A percentile compares a stretch with the other conserved stretches of the same genome.
Conservation (phyloP, 2,329 filamentous ascomycete species). For the Cladosporium sp. region DNA sequence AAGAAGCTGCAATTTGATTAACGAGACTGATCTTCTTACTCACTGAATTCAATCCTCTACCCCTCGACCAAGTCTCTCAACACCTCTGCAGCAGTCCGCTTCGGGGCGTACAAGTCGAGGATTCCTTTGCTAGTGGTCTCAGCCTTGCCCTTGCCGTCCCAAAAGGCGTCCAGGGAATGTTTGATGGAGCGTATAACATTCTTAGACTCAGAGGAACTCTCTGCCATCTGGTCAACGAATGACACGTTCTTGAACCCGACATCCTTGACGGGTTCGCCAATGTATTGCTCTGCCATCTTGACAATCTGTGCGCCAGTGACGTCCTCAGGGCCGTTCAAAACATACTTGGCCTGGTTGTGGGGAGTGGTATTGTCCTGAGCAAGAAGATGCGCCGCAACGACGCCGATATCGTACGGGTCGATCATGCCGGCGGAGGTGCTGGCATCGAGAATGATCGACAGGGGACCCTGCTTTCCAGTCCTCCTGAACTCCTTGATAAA, state of each 20-base stretch:
- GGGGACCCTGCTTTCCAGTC: constrained; percentile 34
- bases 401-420: constrained; percentile 35
- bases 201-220: constrained; percentile 17
- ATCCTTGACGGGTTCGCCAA: constrained; percentile 34
- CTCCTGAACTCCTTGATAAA: constrained; percentile 39
- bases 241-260: constrained; percentile 21
- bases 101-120: constrained; percentile 35
- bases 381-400: constrained; percentile 40
- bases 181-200: constrained; percentile 36
- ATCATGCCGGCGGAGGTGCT: constrained; percentile 36
- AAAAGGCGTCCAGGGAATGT: constrained; percentile 26
- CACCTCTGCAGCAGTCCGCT: constrained; percentile 25
- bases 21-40: neutral
- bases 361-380: constrained; percentile 29
- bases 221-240: constrained; percentile 32
- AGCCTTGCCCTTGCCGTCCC: constrained; percentile 38
- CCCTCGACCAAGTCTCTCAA: neutral
- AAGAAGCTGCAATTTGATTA: neutral
- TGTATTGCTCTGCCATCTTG: constrained; percentile 38
- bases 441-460: constrained; percentile 34
- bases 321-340: constrained; percentile 44
- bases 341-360: constrained; percentile 40
- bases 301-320: constrained; percentile 41
- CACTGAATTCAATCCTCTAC: neutral
- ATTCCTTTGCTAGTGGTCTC: constrained; percentile 34